A percentile compares a stretch with the other conserved stretches of the same genome.
Conservation (phyloP, 2,329 filamentous ascomycete genomes). For the Diplodia sapinea region DNA sequence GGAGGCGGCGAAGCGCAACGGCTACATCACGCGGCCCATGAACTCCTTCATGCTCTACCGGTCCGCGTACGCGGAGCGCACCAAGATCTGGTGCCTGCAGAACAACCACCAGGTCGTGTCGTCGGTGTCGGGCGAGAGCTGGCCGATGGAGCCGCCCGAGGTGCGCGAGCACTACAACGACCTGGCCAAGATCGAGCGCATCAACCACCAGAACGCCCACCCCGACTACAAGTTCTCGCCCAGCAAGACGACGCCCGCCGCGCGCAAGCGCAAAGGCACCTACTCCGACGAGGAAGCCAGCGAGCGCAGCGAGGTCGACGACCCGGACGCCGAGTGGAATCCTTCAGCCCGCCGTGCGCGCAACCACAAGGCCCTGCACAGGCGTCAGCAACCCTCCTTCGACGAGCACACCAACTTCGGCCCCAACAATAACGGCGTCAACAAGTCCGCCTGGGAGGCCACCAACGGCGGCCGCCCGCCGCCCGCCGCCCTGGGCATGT, state of each 20-base stretch:
- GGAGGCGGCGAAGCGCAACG: slow-evolving; percentile 73
- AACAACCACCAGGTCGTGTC: slow-evolving; percentile 96
- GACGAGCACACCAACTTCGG: slow-evolving; percentile 40
- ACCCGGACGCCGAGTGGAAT: slow-evolving; percentile 46
- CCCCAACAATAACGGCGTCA: slow-evolving; percentile 45
- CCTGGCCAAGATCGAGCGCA: slow-evolving; percentile 78
- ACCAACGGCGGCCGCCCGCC: slow-evolving; percentile 58
- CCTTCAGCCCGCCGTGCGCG: slow-evolving; percentile 38
- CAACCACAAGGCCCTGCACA: slow-evolving; percentile 1
- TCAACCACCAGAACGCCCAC: slow-evolving; percentile 83
- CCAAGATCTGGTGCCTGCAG: slow-evolving; percentile 78
- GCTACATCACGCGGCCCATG: slow-evolving; percentile 89
- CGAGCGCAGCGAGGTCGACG: slow-evolving; percentile 51
- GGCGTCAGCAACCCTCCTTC: slow-evolving; percentile 32
- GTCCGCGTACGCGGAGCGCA: slow-evolving; percentile 86
- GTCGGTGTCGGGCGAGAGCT: slow-evolving; percentile 82
- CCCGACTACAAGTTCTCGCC: slow-evolving; percentile 95
- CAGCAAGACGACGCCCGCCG: slow-evolving; percentile 64
- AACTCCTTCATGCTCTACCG: slow-evolving; percentile 99
- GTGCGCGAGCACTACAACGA: slow-evolving; percentile 77
- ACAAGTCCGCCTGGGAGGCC: slow-evolving; percentile 58
- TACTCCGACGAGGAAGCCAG: slow-evolving; percentile 47
- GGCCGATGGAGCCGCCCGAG: slow-evolving; percentile 77
- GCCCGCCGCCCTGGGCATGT: slow-evolving; percentile 53
- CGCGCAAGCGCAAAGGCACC: slow-evolving; percentile 57